Conservation (phyloP, 2,329 filamentous ascomycete genomes). For the Alternaria gaisen region DNA sequence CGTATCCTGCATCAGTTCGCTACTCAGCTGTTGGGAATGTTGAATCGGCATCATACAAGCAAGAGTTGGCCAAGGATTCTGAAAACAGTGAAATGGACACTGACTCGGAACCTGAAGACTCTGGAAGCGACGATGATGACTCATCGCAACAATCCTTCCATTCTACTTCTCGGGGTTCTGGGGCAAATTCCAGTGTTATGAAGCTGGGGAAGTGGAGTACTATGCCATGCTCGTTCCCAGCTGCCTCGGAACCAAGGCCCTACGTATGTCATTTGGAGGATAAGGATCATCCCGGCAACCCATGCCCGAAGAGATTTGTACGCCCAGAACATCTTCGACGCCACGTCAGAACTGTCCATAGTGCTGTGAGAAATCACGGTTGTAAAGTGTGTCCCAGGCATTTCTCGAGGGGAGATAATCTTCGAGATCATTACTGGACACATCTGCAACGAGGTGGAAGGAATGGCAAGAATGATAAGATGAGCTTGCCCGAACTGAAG, state of each 20-base stretch:
- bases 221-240: not conserved
- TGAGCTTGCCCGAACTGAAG: conserved; percentile 23
- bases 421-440: conserved; percentile 38
- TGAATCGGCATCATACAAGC: not conserved
- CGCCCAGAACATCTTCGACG: conserved; percentile 36
- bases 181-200: conserved; percentile 9
- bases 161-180: not conserved
- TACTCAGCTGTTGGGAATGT: not conserved
- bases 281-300: not conserved
- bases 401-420: conserved; percentile 36
- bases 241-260: conserved; percentile 13
- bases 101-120: not conserved
- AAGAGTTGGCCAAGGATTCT: not conserved
- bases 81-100: conserved; percentile 1
- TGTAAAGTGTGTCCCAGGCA: conserved; percentile 28
- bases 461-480: conserved; percentile 30
- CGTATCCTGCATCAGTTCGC: not conserved
- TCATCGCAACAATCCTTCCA: not conserved
- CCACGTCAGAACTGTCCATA: conserved; percentile 34
- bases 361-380: not conserved
- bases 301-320: conserved; percentile 21
- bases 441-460: conserved; percentile 32
- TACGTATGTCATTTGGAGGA: conserved; percentile 17
- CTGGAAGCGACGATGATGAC: not conserved
- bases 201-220: conserved; percentile 26